Conservation (phyloP, 331 rosid species). For the Saraca asoca region DNA sequence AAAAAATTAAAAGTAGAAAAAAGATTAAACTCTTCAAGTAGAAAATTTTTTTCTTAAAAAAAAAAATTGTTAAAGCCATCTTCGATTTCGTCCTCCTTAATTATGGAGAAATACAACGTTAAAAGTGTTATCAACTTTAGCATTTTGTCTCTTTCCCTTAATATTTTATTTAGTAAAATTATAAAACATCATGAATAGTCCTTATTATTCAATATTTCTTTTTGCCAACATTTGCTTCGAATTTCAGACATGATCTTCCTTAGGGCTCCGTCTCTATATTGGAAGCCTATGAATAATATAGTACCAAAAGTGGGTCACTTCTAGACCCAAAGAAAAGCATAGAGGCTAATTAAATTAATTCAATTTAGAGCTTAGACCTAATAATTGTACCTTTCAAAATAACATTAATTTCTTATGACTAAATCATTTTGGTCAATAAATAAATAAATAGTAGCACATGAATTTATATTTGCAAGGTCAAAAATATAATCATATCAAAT, state of each 20-base stretch:
- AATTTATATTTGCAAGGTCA: too few species aligned
- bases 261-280: background rate
- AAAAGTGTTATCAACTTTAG: too few species aligned
- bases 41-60: too few species aligned
- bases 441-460: constrained; percentile 26
- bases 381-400: constrained; percentile 38
- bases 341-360: constrained; percentile 22
- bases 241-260: background rate
- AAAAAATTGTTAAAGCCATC: too few species aligned
- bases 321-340: constrained; percentile 35
- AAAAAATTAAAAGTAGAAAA: too few species aligned
- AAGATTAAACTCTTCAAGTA: too few species aligned
- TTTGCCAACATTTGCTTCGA: background rate
- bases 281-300: constrained; percentile 22
- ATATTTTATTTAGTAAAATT: constrained; percentile 8
- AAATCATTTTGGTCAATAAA: constrained; percentile 28
- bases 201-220: background rate
- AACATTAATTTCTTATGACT: constrained; percentile 26
- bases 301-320: constrained; percentile 27
- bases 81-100: too few species aligned
- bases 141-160: background rate
- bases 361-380: constrained; percentile 38
- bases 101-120: too few species aligned
- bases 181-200: background rate
- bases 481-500: too few species aligned